Percentiles rank a stretch among this genome's conserved stretches.
Evolutionary conservation across 345 rosid genomes (phyloP).

Genomic region (Corchorus capsularis): DNA sequence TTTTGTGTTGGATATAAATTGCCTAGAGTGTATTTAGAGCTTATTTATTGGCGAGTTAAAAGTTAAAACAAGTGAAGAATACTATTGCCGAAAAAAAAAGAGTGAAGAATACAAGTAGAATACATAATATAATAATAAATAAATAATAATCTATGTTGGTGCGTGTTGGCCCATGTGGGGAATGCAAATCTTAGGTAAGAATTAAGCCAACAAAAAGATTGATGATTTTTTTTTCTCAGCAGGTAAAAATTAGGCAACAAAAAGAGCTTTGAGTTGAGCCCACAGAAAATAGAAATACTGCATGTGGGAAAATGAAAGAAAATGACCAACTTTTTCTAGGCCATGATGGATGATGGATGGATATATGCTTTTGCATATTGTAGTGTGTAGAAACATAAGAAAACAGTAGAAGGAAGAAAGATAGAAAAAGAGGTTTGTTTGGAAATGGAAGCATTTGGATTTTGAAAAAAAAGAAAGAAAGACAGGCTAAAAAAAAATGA

Average conservation of each 20-base stretch:
- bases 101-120: no score
- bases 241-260: neutral
- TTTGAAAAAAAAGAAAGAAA: slow-evolving; percentile 17
- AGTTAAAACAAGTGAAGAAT: no score
- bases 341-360: neutral
- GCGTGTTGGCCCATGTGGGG: neutral
- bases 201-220: neutral
- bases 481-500: slow-evolving; percentile 20
- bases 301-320: neutral
- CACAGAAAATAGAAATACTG: neutral
- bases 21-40: no score
- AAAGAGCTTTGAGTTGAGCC: neutral
- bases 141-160: neutral
- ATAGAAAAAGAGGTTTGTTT: neutral
- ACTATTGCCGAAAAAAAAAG: no score
- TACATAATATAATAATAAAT: no score
- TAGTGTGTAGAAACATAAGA: neutral
- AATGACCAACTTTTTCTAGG: neutral
- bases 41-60: no score
- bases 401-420: no score
- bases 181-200: neutral
- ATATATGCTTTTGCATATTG: neutral
- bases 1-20: no score
- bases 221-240: no score
- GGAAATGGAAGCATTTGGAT: neutral